Evolutionary conservation across 2,329 filamentous ascomycete species (phyloP).

Genomic region (Neofusicoccum umdonicola): DNA sequence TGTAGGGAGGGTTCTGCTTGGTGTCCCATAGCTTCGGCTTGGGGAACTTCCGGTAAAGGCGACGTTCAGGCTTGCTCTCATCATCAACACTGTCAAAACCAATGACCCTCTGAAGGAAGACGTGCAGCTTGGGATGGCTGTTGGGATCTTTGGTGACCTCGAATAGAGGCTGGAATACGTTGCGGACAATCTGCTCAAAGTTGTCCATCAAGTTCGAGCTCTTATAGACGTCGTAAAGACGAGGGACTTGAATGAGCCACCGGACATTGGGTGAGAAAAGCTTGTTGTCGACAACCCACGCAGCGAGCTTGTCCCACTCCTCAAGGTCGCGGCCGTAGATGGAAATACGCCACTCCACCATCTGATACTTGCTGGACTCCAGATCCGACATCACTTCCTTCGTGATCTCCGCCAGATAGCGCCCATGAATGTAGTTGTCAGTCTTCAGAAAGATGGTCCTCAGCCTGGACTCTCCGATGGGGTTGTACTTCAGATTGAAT

Average conservation of each 20-base stretch:
- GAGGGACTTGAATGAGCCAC: conserved; percentile 94
- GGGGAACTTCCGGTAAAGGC: conserved; percentile 94
- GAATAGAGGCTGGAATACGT: conserved; percentile 90
- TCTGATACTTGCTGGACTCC: conserved; percentile 98
- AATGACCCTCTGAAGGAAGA: conserved; percentile 92
- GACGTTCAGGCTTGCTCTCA: conserved; percentile 92
- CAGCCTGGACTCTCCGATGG: conserved; percentile 89
- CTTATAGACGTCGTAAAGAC: conserved; percentile 95
- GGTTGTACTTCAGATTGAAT: conserved; percentile 99
- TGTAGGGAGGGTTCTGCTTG: conserved; percentile 95
- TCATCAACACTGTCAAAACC: conserved; percentile 98
- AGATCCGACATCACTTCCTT: conserved; percentile 97
- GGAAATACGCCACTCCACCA: conserved; percentile 98
- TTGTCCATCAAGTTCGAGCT: conserved; percentile 80
- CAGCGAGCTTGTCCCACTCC: conserved; percentile 95
- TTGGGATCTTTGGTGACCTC: conserved; percentile 86
- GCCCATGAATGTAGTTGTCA: conserved; percentile 94
- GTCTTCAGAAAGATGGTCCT: conserved; percentile 99
- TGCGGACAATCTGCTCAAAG: conserved; percentile 86
- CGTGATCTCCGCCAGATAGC: conserved; percentile 94
- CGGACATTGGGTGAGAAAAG: conserved; percentile 96
- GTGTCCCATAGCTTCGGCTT: conserved; percentile 85
- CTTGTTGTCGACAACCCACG: conserved; percentile 98
- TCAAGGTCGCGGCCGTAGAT: conserved; percentile 90
- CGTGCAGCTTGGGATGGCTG: conserved; percentile 86